phyloP scores from a whole-genome alignment of 192 early-diverging fungal genomes.

The Backusella westeae region DNA sequence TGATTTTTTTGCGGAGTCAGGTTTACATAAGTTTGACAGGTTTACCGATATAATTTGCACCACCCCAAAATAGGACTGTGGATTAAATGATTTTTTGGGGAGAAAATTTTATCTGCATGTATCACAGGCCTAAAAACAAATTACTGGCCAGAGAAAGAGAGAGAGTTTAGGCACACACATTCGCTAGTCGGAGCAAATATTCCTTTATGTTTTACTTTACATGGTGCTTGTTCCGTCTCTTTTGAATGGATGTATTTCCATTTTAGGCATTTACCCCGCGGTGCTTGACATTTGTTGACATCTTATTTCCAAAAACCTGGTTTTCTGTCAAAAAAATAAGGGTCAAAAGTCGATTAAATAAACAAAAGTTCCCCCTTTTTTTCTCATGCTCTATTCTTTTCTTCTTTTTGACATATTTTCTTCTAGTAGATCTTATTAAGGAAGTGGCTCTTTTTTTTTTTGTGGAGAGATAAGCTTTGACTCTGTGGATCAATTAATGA shows the following conservation, averaged over 20 bases:
- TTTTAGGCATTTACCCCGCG: background rate
- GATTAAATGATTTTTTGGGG: background rate
- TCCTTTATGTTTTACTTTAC: background rate
- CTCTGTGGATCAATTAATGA: background rate
- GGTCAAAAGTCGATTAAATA: background rate
- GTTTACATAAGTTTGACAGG: slow-evolving; percentile 7
- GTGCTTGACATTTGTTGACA: background rate
- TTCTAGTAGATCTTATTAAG: background rate
- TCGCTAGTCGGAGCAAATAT: background rate
- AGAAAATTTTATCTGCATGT: background rate
- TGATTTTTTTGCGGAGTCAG: background rate
- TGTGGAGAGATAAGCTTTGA: background rate
- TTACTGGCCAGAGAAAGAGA: background rate
- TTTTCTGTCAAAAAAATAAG: background rate
- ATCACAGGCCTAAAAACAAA: background rate
- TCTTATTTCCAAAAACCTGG: background rate
- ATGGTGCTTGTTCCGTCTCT: background rate
- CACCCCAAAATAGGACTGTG: background rate
- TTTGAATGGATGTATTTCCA: background rate
- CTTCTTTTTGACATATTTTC: background rate
- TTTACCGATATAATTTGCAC: background rate
- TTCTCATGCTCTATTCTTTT: background rate
- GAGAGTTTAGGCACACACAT: background rate
- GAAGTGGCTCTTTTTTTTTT: background rate
- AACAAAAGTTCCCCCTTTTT: background rate